Percentiles rank a stretch among this genome's conserved stretches.
Conservation (phyloP, 2,329 filamentous ascomycete genomes). For the Cladosporium sp. region DNA sequence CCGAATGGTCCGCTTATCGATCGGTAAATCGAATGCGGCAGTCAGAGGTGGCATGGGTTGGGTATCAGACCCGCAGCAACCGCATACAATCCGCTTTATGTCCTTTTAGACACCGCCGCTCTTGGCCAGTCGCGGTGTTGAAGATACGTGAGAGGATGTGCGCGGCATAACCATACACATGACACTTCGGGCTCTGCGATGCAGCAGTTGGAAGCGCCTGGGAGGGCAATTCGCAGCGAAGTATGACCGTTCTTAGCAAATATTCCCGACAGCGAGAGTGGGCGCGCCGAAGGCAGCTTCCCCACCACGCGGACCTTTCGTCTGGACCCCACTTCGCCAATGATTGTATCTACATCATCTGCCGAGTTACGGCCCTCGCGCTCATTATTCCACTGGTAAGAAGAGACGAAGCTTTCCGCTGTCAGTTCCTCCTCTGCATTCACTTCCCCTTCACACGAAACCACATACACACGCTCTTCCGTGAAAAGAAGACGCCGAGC, state of each 20-base stretch:
- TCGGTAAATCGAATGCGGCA: background rate
- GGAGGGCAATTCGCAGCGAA: conserved; percentile 13
- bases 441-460: background rate
- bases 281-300: conserved; percentile 1
- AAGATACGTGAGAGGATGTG: background rate
- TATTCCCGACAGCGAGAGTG: conserved; percentile 7
- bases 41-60: conserved; percentile 1
- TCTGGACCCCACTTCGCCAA: conserved; percentile 18
- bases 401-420: conserved; percentile 1
- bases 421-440: background rate
- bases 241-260: conserved; percentile 17
- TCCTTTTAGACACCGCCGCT: conserved; percentile 7
- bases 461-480: background rate
- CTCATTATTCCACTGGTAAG: conserved; percentile 9
- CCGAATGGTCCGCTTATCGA: background rate
- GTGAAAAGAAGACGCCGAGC: background rate
- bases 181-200: background rate
- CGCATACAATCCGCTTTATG: conserved; percentile 5
- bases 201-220: conserved; percentile 8
- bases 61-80: conserved; percentile 10
- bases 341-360: conserved; percentile 16
- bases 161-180: background rate
- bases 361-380: conserved; percentile 4
- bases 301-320: conserved; percentile 8
- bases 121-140: background rate